Evolutionary conservation across 768 basidiomycete genomes (phyloP).

Genomic region (Mycena crocata): DNA sequence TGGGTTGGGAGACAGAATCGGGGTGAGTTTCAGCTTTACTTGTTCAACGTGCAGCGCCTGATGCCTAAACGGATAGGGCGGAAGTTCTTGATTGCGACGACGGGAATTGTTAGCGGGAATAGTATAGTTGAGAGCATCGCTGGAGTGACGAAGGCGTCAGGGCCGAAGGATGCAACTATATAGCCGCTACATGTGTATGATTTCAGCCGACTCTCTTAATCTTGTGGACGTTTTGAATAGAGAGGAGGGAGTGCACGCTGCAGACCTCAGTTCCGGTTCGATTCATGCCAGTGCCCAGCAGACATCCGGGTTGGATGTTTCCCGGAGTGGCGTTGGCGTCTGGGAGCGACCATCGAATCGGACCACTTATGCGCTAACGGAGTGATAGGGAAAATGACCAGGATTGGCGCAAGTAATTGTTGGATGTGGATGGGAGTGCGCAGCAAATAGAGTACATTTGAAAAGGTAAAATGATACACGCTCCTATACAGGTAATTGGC

Average conservation of each 20-base stretch:
- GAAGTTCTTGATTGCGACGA: conserved; percentile 90
- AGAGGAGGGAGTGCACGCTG: no score
- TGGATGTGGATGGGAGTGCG: no score
- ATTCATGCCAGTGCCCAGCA: no score
- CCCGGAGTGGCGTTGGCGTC: no score
- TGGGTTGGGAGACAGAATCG: conserved; percentile 90
- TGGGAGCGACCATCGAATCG: no score
- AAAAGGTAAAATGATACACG: no score
- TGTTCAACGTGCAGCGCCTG: conserved; percentile 13
- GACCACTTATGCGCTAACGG: background rate
- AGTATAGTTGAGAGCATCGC: conserved; percentile 78
- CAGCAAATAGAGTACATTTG: no score
- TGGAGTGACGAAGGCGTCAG: conserved; percentile 48
- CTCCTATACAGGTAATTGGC: background rate
- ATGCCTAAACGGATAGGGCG: conserved; percentile 70
- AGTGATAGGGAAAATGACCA: no score
- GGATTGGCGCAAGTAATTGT: no score
- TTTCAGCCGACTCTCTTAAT: background rate
- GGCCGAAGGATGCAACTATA: conserved; percentile 58
- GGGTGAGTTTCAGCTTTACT: conserved; percentile 60
- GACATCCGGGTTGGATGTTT: no score
- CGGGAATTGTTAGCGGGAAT: conserved; percentile 87
- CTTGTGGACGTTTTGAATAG: background rate
- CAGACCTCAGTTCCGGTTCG: no score
- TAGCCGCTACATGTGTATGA: conserved; percentile 26